Conservation (phyloP, 169 alveolate genomes). For the Cryptosporidium bovis region DNA sequence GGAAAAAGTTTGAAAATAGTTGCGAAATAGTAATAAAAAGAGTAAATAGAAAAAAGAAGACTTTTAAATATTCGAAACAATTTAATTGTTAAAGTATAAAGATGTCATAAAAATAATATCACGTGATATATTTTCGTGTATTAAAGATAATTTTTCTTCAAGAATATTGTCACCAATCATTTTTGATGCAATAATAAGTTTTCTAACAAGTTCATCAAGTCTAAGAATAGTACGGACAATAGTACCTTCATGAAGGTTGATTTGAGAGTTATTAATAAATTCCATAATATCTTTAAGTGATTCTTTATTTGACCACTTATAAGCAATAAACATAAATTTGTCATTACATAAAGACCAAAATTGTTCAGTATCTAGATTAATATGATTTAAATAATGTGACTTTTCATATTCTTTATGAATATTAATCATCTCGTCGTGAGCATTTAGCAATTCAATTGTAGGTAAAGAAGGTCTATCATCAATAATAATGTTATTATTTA, state of each 20-base stretch:
- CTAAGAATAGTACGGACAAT: conserved; percentile 91
- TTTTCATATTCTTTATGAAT: conserved; percentile 79
- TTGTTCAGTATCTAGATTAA: conserved; percentile 79
- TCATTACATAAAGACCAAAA: conserved; percentile 79
- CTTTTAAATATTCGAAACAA: conserved; percentile 69
- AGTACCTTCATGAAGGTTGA: conserved; percentile 90
- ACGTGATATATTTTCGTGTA: conserved; percentile 87
- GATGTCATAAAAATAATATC: conserved; percentile 95
- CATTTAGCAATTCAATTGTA: conserved; percentile 82
- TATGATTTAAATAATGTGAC: conserved; percentile 74
- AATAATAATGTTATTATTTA: background rate
- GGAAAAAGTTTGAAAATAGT: background rate
- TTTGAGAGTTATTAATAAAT: conserved; percentile 30
- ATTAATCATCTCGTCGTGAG: conserved; percentile 79
- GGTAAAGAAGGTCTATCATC: conserved; percentile 79
- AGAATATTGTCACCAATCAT: conserved; percentile 89
- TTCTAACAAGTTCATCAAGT: conserved; percentile 89
- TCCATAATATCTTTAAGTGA: conserved; percentile 75
- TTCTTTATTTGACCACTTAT: conserved; percentile 71
- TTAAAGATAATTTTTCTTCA: conserved; percentile 83
- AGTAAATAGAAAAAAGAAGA: conserved; percentile 18
- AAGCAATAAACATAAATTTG: conserved; percentile 65
- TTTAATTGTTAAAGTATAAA: conserved; percentile 85
- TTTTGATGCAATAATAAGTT: conserved; percentile 86
- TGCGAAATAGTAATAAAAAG: background rate